Evolutionary conservation across 345 rosid genomes (phyloP), one percentile per base, ranked within the genome.

Genomic region (Salix viminalis): DNA sequence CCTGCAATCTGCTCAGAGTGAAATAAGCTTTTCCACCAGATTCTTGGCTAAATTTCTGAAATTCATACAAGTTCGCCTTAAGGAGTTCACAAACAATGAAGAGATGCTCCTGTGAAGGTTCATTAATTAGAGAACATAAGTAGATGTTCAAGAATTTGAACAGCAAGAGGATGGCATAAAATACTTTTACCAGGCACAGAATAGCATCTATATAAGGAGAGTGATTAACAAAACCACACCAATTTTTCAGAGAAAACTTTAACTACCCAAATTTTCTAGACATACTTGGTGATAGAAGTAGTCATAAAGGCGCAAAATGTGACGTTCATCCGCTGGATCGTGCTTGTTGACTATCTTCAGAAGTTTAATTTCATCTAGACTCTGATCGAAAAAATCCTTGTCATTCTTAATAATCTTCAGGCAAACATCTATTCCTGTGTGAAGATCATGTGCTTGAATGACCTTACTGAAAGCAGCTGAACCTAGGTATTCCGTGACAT

Each of bases 391-490:
- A 82, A 92, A 96, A 79, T 96, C 99, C 81, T 96, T 96, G 71
- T 96, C 92, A n/a, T 96, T 96, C 84, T 93, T 96, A 70, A 96
- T 93, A 74, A 96, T 93, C 92, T 96, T 96, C 79, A 96, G 86
- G 81, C 98, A 93, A 70, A 96, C 97, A 75, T 96, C 93, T 0
- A 88, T 67, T 4, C 95, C 98, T 0, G 77, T 91, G 42, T 87
- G 83, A 72, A 96, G 90, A 85, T 96, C 99, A 3, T 87, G 94
- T 1, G 99, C 99, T 66, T 92, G 97, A 83, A 96, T 87, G 65
- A 92, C 99, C 84, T 88, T 93, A 70, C 99, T 93, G 81, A 92
- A 96, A 70, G 99, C 98, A 67, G 99, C 98, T 0, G 98, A 96
- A 42, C 98, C 99, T 12, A 96, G 82, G 85, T 93, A 93, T 79